Percentiles rank a stretch among this genome's conserved stretches.
Conservation (phyloP, 106 monocot species). For the Dendrobium huoshanense region DNA sequence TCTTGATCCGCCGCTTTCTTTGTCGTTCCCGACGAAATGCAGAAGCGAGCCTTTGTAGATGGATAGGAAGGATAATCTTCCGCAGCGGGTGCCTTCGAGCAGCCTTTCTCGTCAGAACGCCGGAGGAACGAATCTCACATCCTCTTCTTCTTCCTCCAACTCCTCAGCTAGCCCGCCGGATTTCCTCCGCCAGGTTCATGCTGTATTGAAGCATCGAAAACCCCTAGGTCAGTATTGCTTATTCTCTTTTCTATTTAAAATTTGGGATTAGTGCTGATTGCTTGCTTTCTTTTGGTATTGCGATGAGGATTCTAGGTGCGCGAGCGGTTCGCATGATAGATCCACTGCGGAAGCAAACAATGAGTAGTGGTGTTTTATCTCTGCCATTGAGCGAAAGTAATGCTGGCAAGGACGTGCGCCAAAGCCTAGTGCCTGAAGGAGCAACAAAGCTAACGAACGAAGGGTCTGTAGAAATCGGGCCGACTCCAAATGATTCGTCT, state of each 20-base stretch:
- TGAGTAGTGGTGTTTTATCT: not conserved
- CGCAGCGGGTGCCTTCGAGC: slow-evolving; percentile 12
- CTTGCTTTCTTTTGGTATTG: not conserved
- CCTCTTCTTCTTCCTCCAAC: slow-evolving; percentile 32
- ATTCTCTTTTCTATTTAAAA: not conserved
- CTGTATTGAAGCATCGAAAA: slow-evolving; percentile 50
- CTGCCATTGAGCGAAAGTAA: slow-evolving; percentile 11
- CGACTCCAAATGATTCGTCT: slow-evolving; percentile 25
- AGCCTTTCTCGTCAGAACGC: slow-evolving; percentile 7
- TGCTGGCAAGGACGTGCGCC: slow-evolving; percentile 11
- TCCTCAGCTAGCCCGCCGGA: slow-evolving; percentile 34
- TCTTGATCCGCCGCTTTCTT: not conserved
- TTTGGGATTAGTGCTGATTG: not conserved
- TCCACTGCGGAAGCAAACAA: slow-evolving; percentile 16
- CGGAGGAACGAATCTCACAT: slow-evolving; percentile 18
- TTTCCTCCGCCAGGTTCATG: slow-evolving; percentile 46
- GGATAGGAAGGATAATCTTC: slow-evolving; percentile 51
- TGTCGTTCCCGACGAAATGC: slow-evolving; percentile 27
- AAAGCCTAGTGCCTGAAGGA: slow-evolving; percentile 10
- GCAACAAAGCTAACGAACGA: slow-evolving; percentile 17
- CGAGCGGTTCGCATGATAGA: slow-evolving; percentile 50
- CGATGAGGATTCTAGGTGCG: slow-evolving; percentile 33
- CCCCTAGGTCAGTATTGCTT: slow-evolving; percentile 27
- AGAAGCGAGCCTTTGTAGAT: slow-evolving; percentile 18
- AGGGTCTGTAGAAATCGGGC: not conserved